phyloP scores from a whole-genome alignment of 208 protist species.

The Entamoeba invadens region DNA sequence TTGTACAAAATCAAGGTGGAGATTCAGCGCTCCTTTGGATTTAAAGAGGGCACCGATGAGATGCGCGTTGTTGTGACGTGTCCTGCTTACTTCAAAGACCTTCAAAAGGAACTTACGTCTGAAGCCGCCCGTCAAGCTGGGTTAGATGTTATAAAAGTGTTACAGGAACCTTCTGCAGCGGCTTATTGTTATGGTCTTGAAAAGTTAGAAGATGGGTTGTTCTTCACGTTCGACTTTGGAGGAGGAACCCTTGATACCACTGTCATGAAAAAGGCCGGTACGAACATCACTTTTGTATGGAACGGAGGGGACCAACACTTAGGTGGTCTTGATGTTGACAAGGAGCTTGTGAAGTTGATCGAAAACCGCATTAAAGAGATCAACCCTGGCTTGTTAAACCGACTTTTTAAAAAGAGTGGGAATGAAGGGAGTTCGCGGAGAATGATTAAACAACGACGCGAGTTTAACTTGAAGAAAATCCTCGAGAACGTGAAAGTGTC shows the following conservation, averaged over 20 bases:
- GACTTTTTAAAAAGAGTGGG: not conserved
- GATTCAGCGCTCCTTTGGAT: slow-evolving; percentile 30
- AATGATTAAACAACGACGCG: not conserved
- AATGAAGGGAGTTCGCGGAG: not conserved
- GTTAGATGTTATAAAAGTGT: slow-evolving; percentile 88
- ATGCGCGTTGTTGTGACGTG: slow-evolving; percentile 29
- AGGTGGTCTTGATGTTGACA: slow-evolving; percentile 88
- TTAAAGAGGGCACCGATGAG: slow-evolving; percentile 21
- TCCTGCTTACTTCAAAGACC: slow-evolving; percentile 85
- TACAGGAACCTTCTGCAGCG: slow-evolving; percentile 98
- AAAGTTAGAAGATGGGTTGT: not conserved
- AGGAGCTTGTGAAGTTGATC: slow-evolving; percentile 82
- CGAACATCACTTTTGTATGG: slow-evolving; percentile 70
- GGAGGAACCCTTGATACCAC: slow-evolving; percentile 97
- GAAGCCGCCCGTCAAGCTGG: slow-evolving; percentile 66
- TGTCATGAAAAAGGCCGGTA: slow-evolving; percentile 76
- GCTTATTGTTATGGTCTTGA: slow-evolving; percentile 75
- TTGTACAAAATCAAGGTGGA: slow-evolving; percentile 10
- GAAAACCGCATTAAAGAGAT: slow-evolving; percentile 69
- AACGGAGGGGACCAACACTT: slow-evolving; percentile 80
- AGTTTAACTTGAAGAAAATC: not conserved
- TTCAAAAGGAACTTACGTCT: slow-evolving; percentile 66
- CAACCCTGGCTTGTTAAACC: too few species aligned
- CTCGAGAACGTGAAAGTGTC: not conserved
- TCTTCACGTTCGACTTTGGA: slow-evolving; percentile 34